Base-by-base conservation (phyloP, 257 asterid species). In the Verbena officinalis region DNA sequence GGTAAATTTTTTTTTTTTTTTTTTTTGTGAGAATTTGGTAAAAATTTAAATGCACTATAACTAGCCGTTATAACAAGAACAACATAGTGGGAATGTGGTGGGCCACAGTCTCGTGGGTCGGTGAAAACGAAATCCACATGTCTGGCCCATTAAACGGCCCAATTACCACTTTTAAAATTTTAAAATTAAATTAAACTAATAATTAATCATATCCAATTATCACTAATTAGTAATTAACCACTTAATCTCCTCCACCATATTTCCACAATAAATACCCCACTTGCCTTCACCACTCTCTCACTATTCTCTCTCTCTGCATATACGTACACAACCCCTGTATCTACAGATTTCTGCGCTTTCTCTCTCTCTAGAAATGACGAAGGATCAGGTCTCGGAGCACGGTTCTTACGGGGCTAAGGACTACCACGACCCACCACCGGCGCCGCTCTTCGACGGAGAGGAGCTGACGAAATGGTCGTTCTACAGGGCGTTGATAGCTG, bases 341-440 rank as follows among this genome's bases (percentile, higher is more conserved):
- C 53, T 59, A 24, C 31, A 40, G 55, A 31, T 22, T n/a, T n/a
- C n/a, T n/a, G n/a, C n/a, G n/a, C n/a, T n/a, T n/a, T 30, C 62
- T 67, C 45, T 39, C 4, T 30, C 8, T 19, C 9, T 27, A 9
- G 17, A 13, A 49, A 83, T 83, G 86, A 62, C 80, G 43, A 83
- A 80, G 84, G 77, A 75, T 4, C 40, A 36, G 40, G 60, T 71
- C 64, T 17, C 82, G 59, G 82, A 76, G 76, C 82, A 78, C 2
- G 87, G 78, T 1, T 83, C 89, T 2, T 77, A 69, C 56, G 77
- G 85, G 5, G 67, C 82, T 1, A 85, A 88, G 75, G 96, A 88
- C 83, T 88, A 85, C 80, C 83, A 75, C 23, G 96, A 85, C 27
- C 96, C 96, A 13, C 96, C 93, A 44, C 86, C 90, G 59, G 85